phyloP scores from a whole-genome alignment of 2,329 filamentous ascomycete genomes.

The Xylaria multiplex region DNA sequence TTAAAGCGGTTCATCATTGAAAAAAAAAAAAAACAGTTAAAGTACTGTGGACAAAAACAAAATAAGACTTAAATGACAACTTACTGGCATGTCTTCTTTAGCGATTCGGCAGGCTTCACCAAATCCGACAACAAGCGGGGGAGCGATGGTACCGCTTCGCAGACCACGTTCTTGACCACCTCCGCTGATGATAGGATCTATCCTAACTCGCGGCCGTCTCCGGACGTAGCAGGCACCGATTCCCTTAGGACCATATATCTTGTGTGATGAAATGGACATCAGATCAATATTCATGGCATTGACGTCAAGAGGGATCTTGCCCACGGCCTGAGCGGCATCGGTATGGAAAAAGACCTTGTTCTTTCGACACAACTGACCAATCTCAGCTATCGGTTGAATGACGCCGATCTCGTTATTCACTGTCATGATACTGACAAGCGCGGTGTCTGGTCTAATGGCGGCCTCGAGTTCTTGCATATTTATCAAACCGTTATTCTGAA shows the following conservation, averaged over 20 bases:
- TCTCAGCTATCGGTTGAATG: constrained; percentile 94
- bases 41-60: constrained; percentile 27
- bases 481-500: constrained; percentile 86
- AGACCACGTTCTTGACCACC: constrained; percentile 96
- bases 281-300: constrained; percentile 98
- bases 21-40: constrained; percentile 35
- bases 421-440: constrained; percentile 95
- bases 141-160: constrained; percentile 91
- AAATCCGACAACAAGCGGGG: constrained; percentile 88
- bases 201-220: constrained; percentile 87
- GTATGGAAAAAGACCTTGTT: constrained; percentile 99
- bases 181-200: constrained; percentile 95
- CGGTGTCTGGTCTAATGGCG: constrained; percentile 90
- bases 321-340: constrained; percentile 95
- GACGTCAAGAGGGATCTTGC: constrained; percentile 96
- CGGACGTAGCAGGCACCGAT: constrained; percentile 97
- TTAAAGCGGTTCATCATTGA: constrained; percentile 82
- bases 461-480: constrained; percentile 85
- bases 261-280: constrained; percentile 99
- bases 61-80: constrained; percentile 51
- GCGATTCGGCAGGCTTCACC: constrained; percentile 95
- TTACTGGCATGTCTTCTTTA: constrained; percentile 88
- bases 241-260: constrained; percentile 98
- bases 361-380: constrained; percentile 87
- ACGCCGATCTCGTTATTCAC: constrained; percentile 99